These are phyloP conservation scores for Ganoderma resinaceum DNA, from an alignment of 1,284 basidiomycete genomes.

Conservation along the genomic window DNA sequence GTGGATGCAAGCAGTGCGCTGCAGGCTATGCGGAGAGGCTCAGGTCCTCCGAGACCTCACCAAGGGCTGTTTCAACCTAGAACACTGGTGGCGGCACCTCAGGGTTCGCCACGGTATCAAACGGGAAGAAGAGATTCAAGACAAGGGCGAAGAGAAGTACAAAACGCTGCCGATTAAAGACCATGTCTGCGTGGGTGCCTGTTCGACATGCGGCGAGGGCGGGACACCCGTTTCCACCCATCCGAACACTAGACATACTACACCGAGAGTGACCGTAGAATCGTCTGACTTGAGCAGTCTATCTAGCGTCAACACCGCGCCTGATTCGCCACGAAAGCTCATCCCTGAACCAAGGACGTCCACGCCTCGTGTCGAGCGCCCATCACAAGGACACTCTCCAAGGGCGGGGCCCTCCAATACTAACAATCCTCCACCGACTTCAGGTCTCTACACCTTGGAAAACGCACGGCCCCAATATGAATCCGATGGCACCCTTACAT, in stretches of 20 bases:
- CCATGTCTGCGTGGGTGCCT: constrained; percentile 1
- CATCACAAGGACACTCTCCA: neutral
- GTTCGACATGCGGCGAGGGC: neutral
- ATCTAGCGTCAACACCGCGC: neutral
- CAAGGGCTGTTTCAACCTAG: neutral
- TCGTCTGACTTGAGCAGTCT: neutral
- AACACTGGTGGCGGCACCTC: constrained; percentile 5
- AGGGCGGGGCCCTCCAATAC: neutral
- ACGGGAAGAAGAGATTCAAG: neutral
- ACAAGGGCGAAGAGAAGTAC: neutral
- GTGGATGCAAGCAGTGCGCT: neutral
- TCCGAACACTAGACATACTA: neutral
- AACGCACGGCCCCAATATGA: neutral
- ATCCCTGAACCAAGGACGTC: neutral
- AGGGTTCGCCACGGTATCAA: neutral
- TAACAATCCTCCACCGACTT: neutral
- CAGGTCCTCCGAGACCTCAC: neutral
- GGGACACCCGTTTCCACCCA: neutral
- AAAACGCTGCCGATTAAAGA: neutral
- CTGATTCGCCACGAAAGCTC: neutral
- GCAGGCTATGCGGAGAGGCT: neutral
- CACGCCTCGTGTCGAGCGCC: neutral
- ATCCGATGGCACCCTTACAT: neutral
- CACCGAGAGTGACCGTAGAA: neutral
- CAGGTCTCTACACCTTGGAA: neutral